phyloP scores from a whole-genome alignment of 208 protist genomes.

The Leishmania amazonensis region DNA sequence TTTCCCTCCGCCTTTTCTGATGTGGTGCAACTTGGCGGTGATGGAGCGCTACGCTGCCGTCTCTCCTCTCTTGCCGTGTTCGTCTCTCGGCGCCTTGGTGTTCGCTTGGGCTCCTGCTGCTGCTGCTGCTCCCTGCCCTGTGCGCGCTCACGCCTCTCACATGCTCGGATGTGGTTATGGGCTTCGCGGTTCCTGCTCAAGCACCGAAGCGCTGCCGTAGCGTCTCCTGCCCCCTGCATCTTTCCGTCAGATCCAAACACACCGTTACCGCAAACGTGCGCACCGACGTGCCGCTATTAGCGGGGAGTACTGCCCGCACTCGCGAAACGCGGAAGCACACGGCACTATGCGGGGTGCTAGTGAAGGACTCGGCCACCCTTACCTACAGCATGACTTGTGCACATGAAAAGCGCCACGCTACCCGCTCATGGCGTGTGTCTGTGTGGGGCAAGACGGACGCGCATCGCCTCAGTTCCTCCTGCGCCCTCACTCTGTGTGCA shows the following conservation, averaged over 20 bases:
- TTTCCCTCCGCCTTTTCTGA: neutral
- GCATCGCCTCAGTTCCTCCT: neutral
- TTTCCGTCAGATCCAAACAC: neutral
- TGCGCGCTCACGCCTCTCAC: neutral
- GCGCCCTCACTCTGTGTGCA: neutral
- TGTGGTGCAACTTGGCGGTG: neutral
- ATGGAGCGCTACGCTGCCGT: neutral
- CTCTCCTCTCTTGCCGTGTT: neutral
- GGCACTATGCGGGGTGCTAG: neutral
- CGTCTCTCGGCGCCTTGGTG: too few relatives aligned
- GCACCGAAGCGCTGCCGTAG: neutral
- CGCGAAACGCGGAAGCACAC: neutral
- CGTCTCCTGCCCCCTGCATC: neutral
- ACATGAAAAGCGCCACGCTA: neutral
- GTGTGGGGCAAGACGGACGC: neutral
- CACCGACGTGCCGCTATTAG: neutral
- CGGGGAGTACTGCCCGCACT: neutral
- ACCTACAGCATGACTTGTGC: neutral
- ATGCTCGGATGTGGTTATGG: neutral
- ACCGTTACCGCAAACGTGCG: neutral
- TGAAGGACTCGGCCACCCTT: neutral
- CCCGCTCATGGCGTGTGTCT: neutral
- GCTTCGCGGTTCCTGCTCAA: neutral
- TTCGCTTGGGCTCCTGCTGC: neutral
- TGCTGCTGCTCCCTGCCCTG: neutral